Conservation (phyloP, 306 rosid genomes). For the Lotus japonicus region DNA sequence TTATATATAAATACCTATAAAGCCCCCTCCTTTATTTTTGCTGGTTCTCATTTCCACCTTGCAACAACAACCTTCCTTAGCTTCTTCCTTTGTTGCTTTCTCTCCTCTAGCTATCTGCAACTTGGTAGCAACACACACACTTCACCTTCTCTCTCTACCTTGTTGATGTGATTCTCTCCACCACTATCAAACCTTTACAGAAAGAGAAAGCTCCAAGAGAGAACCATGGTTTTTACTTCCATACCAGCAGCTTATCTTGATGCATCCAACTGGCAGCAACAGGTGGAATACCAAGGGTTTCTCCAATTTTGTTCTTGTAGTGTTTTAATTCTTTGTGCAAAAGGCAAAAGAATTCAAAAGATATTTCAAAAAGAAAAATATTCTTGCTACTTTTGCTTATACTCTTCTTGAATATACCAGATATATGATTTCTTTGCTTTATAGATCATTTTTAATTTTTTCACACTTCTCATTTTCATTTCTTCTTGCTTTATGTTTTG, state of each 20-base stretch:
- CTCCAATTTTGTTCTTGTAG: conserved; percentile 6
- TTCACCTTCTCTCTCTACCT: background rate
- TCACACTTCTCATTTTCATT: no score
- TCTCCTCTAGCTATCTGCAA: conserved; percentile 17
- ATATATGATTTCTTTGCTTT: conserved; percentile 35
- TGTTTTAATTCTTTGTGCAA: conserved; percentile 19
- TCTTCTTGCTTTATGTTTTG: background rate
- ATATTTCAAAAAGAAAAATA: conserved; percentile 15
- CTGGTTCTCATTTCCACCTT: conserved; percentile 12
- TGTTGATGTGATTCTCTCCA: conserved; percentile 44
- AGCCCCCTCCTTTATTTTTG: conserved; percentile 47
- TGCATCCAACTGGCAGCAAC: conserved; percentile 89
- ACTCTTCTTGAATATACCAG: conserved; percentile 59
- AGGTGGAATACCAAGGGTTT: conserved; percentile 21
- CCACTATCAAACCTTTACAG: conserved; percentile 35
- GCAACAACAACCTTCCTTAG: background rate
- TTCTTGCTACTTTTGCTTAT: conserved; percentile 39
- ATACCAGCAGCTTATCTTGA: conserved; percentile 73
- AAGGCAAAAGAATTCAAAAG: conserved; percentile 10
- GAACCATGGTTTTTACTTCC: conserved; percentile 74
- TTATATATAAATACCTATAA: conserved; percentile 56
- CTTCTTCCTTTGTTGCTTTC: conserved; percentile 23
- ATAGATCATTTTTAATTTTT: background rate
- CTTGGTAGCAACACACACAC: background rate
- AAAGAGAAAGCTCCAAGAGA: conserved; percentile 34